phyloP scores from a whole-genome alignment of 106 monocot genomes.

The Chionographis japonica region DNA sequence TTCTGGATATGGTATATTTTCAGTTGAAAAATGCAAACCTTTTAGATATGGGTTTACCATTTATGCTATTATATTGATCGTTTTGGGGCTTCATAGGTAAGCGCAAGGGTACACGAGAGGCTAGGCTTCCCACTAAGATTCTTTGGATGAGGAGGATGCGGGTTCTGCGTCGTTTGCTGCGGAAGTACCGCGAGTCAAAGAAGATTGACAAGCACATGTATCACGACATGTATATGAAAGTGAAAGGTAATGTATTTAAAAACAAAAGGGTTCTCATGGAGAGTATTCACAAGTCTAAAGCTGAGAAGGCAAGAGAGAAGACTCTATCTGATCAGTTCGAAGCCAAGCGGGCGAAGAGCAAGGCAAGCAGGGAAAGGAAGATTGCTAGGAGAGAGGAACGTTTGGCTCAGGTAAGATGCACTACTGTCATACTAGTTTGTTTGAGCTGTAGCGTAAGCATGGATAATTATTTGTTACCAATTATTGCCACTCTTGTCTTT shows the following conservation, averaged over 20 bases:
- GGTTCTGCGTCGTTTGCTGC: conserved; percentile 35
- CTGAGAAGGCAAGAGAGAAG: conserved; percentile 53
- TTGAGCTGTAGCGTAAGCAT: too few relatives aligned
- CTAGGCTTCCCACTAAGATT: conserved; percentile 48
- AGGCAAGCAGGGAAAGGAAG: conserved; percentile 54
- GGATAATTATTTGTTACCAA: too few relatives aligned
- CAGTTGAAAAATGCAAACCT: not conserved
- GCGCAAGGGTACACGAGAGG: conserved; percentile 48
- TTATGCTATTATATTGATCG: too few relatives aligned
- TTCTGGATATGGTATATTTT: conserved; percentile 34
- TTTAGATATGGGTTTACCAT: too few relatives aligned
- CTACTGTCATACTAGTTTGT: not conserved
- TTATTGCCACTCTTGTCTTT: too few relatives aligned
- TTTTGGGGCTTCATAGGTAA: conserved; percentile 17
- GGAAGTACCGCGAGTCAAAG: conserved; percentile 42
- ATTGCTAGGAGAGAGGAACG: conserved; percentile 48
- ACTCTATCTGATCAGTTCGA: conserved; percentile 47
- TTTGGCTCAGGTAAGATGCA: conserved; percentile 23
- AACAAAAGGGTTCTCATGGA: conserved; percentile 57
- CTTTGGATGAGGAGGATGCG: conserved; percentile 56
- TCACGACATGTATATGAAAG: conserved; percentile 54
- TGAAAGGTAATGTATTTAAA: conserved; percentile 53
- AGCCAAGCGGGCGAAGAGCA: conserved; percentile 47
- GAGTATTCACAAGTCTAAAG: conserved; percentile 55
- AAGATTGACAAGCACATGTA: conserved; percentile 60